These are phyloP conservation scores for Fusarium robinianum DNA, from an alignment of 2,329 filamentous ascomycete genomes.

Conservation along the genomic window DNA sequence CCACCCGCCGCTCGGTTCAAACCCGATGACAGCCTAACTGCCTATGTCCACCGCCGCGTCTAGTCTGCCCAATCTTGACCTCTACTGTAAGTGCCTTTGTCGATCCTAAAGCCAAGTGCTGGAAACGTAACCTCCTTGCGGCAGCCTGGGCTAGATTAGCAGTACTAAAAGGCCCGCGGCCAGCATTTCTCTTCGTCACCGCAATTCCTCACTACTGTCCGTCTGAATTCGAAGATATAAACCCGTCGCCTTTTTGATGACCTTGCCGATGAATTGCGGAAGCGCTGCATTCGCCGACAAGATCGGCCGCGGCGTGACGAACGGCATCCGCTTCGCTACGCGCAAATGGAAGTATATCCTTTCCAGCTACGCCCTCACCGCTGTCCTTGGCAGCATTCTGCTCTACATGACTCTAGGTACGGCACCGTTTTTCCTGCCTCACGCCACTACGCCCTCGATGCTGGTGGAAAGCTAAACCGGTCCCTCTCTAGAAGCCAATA, in stretches of 20 bases:
- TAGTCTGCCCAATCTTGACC: no score
- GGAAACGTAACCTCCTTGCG: no score
- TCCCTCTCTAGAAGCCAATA: not conserved
- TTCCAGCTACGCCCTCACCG: conserved; percentile 10
- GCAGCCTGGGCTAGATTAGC: no score
- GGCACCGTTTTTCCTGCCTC: no score
- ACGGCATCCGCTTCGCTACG: conserved; percentile 3
- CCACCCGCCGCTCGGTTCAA: no score
- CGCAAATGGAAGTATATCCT: conserved; percentile 11
- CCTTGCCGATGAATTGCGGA: conserved; percentile 5
- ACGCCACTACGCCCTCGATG: not conserved
- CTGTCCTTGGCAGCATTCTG: conserved; percentile 7
- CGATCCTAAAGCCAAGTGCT: no score
- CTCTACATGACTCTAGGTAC: conserved; percentile 8
- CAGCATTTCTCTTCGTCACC: no score
- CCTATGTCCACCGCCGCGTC: no score
- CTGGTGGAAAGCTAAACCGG: not conserved
- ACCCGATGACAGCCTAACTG: no score
- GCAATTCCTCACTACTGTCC: no score
- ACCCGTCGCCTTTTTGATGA: not conserved
- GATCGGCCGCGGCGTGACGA: conserved; percentile 10
- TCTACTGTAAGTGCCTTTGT: no score
- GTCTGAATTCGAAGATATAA: not conserved
- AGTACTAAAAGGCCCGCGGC: not conserved
- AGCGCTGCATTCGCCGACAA: conserved; percentile 14